Evolutionary conservation across 208 protist genomes (phyloP).

Genomic region (Leishmania major): DNA sequence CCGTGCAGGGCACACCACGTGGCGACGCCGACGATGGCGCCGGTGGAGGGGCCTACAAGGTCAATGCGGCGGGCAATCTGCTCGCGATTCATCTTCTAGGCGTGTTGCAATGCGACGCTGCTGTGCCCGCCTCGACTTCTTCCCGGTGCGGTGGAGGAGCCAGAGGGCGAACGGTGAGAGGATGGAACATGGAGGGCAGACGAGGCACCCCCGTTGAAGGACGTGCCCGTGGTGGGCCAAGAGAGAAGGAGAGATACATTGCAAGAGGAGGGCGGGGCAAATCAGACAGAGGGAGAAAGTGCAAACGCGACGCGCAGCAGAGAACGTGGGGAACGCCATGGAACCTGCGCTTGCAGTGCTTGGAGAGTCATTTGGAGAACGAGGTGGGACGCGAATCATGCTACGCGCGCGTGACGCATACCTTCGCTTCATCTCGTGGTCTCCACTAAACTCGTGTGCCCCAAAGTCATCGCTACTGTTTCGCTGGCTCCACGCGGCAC

Average conservation of each 20-base stretch:
- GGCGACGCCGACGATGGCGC: conserved; percentile 81
- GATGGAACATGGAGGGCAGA: not conserved
- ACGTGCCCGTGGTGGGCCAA: not conserved
- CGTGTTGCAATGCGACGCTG: not conserved
- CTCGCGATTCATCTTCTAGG: conserved; percentile 57
- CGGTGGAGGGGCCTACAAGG: conserved; percentile 69
- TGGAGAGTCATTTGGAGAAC: not conserved
- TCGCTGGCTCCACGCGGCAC: not conserved
- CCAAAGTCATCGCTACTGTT: not conserved
- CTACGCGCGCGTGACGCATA: not conserved
- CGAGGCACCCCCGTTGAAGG: not conserved
- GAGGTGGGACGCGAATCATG: not conserved
- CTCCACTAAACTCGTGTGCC: not conserved
- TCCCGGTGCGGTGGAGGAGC: not conserved
- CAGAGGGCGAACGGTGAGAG: not conserved
- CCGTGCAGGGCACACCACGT: conserved; percentile 90
- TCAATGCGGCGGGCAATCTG: conserved; percentile 65
- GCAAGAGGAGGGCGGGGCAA: not conserved
- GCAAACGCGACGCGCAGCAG: not conserved
- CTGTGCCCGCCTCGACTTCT: not conserved
- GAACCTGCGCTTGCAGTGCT: not conserved
- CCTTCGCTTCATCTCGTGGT: not conserved
- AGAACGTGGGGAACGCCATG: not conserved
- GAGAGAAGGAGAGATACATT: not conserved
- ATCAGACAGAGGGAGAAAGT: not conserved